Percentiles rank a stretch among this genome's conserved stretches.
Evolutionary conservation across 345 rosid genomes (phyloP).

Genomic region (Linum trigynum): DNA sequence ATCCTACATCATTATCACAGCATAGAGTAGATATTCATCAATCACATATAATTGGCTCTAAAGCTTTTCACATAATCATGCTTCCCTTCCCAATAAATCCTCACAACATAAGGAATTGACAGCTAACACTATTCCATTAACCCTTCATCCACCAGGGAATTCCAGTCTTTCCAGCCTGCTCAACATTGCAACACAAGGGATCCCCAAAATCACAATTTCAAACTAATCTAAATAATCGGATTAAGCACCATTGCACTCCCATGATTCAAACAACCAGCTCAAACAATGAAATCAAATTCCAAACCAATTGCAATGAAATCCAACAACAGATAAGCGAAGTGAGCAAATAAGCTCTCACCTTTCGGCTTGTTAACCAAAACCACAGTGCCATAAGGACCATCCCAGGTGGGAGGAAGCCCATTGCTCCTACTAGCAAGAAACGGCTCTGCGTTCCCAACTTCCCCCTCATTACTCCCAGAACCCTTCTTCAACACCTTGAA

Average conservation of each 20-base stretch:
- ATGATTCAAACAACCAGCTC: background rate
- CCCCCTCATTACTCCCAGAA: constrained; percentile 31
- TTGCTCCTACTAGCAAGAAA: constrained; percentile 56
- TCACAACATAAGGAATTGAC: too few species aligned
- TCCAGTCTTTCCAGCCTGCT: too few species aligned
- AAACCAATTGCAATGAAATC: background rate
- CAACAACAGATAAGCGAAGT: background rate
- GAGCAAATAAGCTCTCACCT: constrained; percentile 33
- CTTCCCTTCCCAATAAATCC: too few species aligned
- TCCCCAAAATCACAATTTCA: too few species aligned
- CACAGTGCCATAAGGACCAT: constrained; percentile 70
- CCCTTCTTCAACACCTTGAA: constrained; percentile 79
- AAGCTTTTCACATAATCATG: too few species aligned
- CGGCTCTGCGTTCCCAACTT: constrained; percentile 44
- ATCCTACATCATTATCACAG: background rate
- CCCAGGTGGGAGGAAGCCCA: constrained; percentile 85
- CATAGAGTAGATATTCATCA: background rate
- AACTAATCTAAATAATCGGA: too few species aligned
- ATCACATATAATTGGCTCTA: too few species aligned
- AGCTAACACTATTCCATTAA: too few species aligned
- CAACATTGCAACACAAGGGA: background rate
- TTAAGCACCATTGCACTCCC: too few species aligned
- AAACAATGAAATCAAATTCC: too few species aligned
- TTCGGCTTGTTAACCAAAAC: constrained; percentile 87
- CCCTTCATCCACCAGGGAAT: too few species aligned